Evolutionary conservation across 306 rosid genomes (phyloP).

Genomic region (Biancaea sappan): DNA sequence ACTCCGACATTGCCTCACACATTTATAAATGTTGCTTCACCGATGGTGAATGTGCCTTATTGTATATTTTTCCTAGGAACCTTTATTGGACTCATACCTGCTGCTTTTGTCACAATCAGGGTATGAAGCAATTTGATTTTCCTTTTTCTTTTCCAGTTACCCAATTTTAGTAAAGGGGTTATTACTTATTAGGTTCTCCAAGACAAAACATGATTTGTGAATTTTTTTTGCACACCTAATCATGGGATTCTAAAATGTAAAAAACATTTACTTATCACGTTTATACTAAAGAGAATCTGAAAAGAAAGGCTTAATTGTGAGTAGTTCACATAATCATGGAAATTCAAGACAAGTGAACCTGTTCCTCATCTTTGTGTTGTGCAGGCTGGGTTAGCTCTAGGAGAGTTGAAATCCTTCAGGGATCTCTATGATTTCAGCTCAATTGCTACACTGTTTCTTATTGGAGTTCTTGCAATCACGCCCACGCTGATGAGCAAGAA

Average conservation of each 20-base stretch:
- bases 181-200: no score
- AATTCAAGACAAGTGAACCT: background rate
- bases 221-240: no score
- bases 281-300: no score
- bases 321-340: background rate
- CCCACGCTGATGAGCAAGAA: constrained; percentile 62
- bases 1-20: constrained; percentile 93
- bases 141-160: background rate
- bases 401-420: constrained; percentile 75
- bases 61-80: constrained; percentile 78
- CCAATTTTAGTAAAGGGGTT: background rate
- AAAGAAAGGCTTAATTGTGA: background rate
- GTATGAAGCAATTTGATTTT: constrained; percentile 40
- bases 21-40: constrained; percentile 92
- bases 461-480: constrained; percentile 71
- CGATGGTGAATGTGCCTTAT: constrained; percentile 91
- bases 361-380: background rate
- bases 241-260: no score
- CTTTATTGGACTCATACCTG: constrained; percentile 79
- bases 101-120: constrained; percentile 89
- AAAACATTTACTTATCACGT: no score
- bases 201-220: no score
- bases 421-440: constrained; percentile 94
- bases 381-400: constrained; percentile 92
- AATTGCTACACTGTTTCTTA: constrained; percentile 78